phyloP scores from a whole-genome alignment of 2,329 filamentous ascomycete species.

The Penicillium sp. region DNA sequence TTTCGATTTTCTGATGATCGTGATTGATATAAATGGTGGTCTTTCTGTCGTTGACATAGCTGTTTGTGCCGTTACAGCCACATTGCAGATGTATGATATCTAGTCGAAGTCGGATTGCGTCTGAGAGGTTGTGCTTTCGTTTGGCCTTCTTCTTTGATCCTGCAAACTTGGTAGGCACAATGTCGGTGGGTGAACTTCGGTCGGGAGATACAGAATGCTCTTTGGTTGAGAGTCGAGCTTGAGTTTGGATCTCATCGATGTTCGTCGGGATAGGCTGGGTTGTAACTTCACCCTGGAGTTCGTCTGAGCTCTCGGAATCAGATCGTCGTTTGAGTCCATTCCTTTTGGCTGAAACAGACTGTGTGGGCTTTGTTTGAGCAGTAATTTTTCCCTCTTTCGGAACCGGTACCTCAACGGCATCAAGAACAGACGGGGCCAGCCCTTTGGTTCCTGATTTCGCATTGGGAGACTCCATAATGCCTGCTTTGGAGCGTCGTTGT shows the following conservation, averaged over 20 bases:
- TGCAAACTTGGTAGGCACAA: conserved; percentile 31
- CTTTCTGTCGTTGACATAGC: not conserved
- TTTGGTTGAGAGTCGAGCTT: conserved; percentile 4
- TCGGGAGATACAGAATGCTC: not conserved
- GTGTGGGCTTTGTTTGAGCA: not conserved
- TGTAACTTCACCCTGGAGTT: conserved; percentile 40
- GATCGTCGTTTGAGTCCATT: conserved; percentile 6
- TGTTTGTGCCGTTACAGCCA: conserved; percentile 14
- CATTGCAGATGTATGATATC: conserved; percentile 23
- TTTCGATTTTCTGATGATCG: conserved; percentile 4
- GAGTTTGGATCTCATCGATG: conserved; percentile 5
- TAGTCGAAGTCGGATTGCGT: conserved; percentile 11
- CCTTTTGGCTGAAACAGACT: not conserved
- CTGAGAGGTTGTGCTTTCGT: conserved; percentile 13
- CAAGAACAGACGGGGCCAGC: not conserved
- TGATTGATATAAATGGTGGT: conserved; percentile 17
- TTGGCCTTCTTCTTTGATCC: conserved; percentile 12
- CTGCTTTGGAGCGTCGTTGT: conserved; percentile 19
- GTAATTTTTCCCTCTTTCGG: not conserved
- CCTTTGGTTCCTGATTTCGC: not conserved
- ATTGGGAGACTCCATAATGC: not conserved
- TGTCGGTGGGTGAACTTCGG: conserved; percentile 34
- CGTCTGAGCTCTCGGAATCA: conserved; percentile 40
- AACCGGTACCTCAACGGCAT: not conserved
- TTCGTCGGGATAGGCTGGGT: conserved; percentile 20